phyloP scores from a whole-genome alignment of 805 yeast species.

The Sporopachydermia lactativora region DNA sequence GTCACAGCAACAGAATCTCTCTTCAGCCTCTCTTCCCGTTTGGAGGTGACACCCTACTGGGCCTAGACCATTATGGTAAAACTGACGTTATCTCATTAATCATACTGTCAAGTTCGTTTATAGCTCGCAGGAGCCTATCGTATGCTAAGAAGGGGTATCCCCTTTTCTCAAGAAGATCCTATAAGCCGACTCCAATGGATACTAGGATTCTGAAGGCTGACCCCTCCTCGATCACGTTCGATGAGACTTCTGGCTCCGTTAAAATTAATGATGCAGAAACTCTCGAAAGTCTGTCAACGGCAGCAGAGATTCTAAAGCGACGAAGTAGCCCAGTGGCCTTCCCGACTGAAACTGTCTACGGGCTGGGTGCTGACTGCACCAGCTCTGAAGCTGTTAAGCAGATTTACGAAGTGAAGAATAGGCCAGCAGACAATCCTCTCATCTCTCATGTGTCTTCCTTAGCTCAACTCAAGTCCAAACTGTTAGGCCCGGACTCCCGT shows the following conservation, averaged over 20 bases:
- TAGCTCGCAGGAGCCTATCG: no score
- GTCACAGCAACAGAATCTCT: no score
- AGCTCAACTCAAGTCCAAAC: constrained; percentile 49
- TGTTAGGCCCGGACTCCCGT: constrained; percentile 28
- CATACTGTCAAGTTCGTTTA: no score
- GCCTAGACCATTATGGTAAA: no score
- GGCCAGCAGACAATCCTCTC: constrained; percentile 93
- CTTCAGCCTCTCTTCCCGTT: no score
- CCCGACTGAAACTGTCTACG: constrained; percentile 97
- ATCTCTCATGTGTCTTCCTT: constrained; percentile 79
- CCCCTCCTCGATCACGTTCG: constrained; percentile 36
- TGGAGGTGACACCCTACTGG: no score
- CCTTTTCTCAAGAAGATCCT: no score
- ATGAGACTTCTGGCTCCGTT: constrained; percentile 21
- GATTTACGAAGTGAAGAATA: constrained; percentile 77
- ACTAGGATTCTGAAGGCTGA: constrained; percentile 42
- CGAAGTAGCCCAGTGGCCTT: constrained; percentile 66
- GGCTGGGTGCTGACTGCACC: constrained; percentile 80
- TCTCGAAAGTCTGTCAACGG: constrained; percentile 33
- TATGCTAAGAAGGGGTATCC: no score
- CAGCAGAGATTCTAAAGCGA: constrained; percentile 39
- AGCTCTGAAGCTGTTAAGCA: constrained; percentile 56
- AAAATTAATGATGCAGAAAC: constrained; percentile 34
- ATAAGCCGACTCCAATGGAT: not conserved
- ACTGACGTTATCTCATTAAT: no score